These are phyloP conservation scores for Dactylorhiza incarnata DNA, from an alignment of 106 monocot species.

Conservation along the genomic window DNA sequence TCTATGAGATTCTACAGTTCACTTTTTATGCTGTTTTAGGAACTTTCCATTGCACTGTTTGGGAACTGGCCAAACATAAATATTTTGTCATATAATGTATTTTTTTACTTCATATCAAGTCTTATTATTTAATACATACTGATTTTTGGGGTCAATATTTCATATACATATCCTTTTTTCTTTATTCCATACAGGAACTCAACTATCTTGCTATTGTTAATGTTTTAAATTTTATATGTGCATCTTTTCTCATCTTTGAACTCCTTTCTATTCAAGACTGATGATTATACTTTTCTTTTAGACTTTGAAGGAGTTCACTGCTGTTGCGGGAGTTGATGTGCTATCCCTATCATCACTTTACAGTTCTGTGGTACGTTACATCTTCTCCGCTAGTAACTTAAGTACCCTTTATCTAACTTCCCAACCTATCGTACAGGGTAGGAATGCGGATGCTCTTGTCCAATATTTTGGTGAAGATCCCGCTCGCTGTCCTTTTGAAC, in stretches of 20 bases:
- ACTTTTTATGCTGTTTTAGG: too few species aligned
- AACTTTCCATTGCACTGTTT: too few species aligned
- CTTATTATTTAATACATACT: too few species aligned
- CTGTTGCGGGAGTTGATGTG: slow-evolving; percentile 58
- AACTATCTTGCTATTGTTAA: not conserved
- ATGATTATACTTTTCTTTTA: slow-evolving; percentile 14
- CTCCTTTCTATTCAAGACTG: not conserved
- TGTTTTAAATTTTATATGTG: not conserved
- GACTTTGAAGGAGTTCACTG: slow-evolving; percentile 74
- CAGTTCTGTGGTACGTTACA: slow-evolving; percentile 51
- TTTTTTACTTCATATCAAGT: too few species aligned
- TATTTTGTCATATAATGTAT: too few species aligned
- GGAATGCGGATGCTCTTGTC: slow-evolving; percentile 72
- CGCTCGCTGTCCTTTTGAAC: slow-evolving; percentile 83
- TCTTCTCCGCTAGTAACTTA: not conserved
- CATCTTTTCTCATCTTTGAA: not conserved
- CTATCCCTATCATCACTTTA: slow-evolving; percentile 52
- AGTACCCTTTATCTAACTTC: not conserved
- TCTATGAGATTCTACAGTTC: too few species aligned
- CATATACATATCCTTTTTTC: not conserved
- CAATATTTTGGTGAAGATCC: slow-evolving; percentile 96
- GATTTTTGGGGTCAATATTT: not conserved
- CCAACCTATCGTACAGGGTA: slow-evolving; percentile 45
- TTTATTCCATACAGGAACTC: not conserved
- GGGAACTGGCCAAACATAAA: too few species aligned